Conservation (phyloP, 805 yeast genomes). For the Monosporozyma yasuniensis region DNA sequence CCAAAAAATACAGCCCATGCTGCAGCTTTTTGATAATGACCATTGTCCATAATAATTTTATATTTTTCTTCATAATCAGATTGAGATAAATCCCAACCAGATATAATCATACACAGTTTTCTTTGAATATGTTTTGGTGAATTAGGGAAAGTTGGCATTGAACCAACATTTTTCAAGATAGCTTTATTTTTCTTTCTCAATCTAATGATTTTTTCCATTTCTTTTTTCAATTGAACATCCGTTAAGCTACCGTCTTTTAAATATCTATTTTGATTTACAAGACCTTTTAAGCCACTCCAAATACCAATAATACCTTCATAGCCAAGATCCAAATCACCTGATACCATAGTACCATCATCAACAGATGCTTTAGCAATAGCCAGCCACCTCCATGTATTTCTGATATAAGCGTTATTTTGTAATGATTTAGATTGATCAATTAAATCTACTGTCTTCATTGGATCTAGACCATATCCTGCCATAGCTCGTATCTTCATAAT, state of each 20-base stretch:
- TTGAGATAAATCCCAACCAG: slow-evolving; percentile 83
- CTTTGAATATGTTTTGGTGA: slow-evolving; percentile 49
- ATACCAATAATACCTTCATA: slow-evolving; percentile 83
- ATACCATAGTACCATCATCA: slow-evolving; percentile 55
- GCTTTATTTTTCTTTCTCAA: slow-evolving; percentile 30
- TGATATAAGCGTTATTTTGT: slow-evolving; percentile 45
- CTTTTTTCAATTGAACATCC: slow-evolving; percentile 28
- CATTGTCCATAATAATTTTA: slow-evolving; percentile 43
- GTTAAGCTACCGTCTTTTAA: slow-evolving; percentile 22
- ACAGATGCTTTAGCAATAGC: slow-evolving; percentile 59
- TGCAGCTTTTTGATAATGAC: slow-evolving; percentile 80
- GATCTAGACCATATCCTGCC: slow-evolving; percentile 63
- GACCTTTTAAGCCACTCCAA: slow-evolving; percentile 68
- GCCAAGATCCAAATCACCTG: slow-evolving; percentile 68
- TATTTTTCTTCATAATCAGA: slow-evolving; percentile 67
- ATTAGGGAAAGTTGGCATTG: slow-evolving; percentile 16
- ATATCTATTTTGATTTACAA: slow-evolving; percentile 42
- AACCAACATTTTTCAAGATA: slow-evolving; percentile 15
- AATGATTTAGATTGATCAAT: slow-evolving; percentile 44
- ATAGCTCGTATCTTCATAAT: slow-evolving; percentile 64
- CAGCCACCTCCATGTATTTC: slow-evolving; percentile 90
- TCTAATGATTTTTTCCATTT: slow-evolving; percentile 33
- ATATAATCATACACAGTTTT: slow-evolving; percentile 67
- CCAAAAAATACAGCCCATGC: slow-evolving; percentile 97
- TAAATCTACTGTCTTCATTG: slow-evolving; percentile 52